Conservation (phyloP, 805 yeast genomes). For the Hanseniaspora valbyensis region DNA sequence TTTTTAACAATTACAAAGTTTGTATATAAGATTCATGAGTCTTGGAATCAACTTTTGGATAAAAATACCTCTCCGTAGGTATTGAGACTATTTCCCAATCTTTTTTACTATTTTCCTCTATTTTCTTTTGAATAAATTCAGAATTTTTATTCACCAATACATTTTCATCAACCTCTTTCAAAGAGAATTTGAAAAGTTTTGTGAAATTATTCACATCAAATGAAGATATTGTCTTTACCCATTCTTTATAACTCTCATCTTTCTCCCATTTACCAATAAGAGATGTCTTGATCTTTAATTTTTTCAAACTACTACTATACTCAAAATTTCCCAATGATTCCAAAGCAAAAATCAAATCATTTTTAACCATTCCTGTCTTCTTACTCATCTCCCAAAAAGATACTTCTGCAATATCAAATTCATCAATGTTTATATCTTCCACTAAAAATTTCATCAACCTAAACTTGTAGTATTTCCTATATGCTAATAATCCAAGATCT, state of each 20-base stretch:
- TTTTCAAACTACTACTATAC: not conserved
- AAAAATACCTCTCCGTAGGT: not conserved
- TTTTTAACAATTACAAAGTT: not conserved
- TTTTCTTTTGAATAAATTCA: not conserved
- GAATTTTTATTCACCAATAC: not conserved
- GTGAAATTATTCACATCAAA: slow-evolving; percentile 20
- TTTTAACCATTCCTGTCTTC: slow-evolving; percentile 72
- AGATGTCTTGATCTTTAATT: slow-evolving; percentile 37
- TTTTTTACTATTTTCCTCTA: no score
- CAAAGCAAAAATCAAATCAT: slow-evolving; percentile 77
- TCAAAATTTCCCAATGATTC: slow-evolving; percentile 62
- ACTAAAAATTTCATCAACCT: slow-evolving; percentile 40
- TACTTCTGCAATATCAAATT: slow-evolving; percentile 19
- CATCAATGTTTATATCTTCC: slow-evolving; percentile 14
- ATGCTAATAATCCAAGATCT: slow-evolving; percentile 73
- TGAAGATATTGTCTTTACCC: slow-evolving; percentile 43
- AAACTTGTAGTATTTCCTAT: slow-evolving; percentile 75
- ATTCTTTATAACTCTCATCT: slow-evolving; percentile 36
- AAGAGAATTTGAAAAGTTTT: not conserved
- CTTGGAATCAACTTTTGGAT: not conserved
- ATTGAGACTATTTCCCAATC: not conserved
- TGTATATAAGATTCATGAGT: not conserved
- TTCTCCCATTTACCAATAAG: slow-evolving; percentile 36
- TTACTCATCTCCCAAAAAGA: slow-evolving; percentile 55
- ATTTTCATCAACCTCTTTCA: not conserved